Evolutionary conservation across 129 eudicot genomes (phyloP).

Genomic region (Helichrysum umbraculigerum): DNA sequence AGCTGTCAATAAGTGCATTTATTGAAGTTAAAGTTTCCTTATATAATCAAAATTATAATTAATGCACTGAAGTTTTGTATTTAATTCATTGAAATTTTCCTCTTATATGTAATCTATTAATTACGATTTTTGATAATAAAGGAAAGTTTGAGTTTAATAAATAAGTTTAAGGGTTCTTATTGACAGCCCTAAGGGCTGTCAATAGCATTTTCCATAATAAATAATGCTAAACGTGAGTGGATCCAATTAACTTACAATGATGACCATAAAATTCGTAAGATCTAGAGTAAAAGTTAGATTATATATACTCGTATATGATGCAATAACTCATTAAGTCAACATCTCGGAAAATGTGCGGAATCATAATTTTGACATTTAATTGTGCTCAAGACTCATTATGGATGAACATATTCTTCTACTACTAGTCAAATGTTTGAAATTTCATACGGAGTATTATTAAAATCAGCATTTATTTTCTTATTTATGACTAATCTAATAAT

Average conservation of each 20-base stretch:
- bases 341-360: slow-evolving; percentile 26
- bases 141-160: too few relatives aligned
- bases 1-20: too few relatives aligned
- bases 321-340: slow-evolving; percentile 32
- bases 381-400: slow-evolving; percentile 28
- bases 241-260: not conserved
- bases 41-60: too few relatives aligned
- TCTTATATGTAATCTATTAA: too few relatives aligned
- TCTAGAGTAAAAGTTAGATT: not conserved
- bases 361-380: slow-evolving; percentile 33
- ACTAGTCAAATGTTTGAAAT: not conserved
- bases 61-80: too few relatives aligned
- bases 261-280: not conserved
- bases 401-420: slow-evolving; percentile 6
- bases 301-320: not conserved
- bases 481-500: not conserved
- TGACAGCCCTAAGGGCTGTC: too few relatives aligned
- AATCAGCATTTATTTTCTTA: slow-evolving; percentile 3
- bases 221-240: not conserved
- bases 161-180: too few relatives aligned
- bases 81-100: too few relatives aligned
- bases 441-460: not conserved
- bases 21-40: too few relatives aligned
- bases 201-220: too few relatives aligned
- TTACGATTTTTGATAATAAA: too few relatives aligned